Conservation (phyloP, 768 basidiomycete genomes). For the Cystobasidium tubakii region DNA sequence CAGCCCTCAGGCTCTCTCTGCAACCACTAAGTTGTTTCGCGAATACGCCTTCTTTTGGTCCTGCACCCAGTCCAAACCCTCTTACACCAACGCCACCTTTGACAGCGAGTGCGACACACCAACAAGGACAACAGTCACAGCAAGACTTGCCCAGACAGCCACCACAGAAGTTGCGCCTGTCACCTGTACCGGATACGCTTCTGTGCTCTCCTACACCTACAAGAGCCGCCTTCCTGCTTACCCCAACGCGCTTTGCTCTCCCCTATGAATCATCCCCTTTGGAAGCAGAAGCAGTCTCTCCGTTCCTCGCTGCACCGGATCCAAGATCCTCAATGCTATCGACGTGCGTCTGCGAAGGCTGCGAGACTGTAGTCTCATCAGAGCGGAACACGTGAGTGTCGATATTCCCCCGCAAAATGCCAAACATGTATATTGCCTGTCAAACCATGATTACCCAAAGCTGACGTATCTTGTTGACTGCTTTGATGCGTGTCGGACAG, state of each 20-base stretch:
- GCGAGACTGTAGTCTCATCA: constrained; percentile 9
- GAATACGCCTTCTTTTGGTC: constrained; percentile 7
- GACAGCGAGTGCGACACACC: background rate
- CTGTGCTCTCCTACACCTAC: constrained; percentile 33
- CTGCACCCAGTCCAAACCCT: background rate
- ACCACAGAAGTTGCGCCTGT: background rate
- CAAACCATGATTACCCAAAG: background rate
- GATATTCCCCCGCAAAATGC: background rate
- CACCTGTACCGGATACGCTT: constrained; percentile 1
- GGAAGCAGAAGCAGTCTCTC: background rate
- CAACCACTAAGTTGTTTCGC: constrained; percentile 9
- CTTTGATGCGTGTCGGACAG: background rate
- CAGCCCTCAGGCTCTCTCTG: background rate
- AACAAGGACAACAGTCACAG: background rate
- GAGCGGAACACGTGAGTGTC: constrained; percentile 23
- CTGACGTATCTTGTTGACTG: background rate
- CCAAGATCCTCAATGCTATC: constrained; percentile 9
- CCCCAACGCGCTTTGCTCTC: constrained; percentile 12
- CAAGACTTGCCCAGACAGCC: background rate
- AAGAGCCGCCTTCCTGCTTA: constrained; percentile 10
- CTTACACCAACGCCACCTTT: background rate
- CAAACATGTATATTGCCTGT: too few species aligned
- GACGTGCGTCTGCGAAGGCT: constrained; percentile 24
- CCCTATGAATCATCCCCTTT: background rate
- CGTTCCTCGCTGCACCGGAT: background rate